These are phyloP conservation scores for Pholiota molesta DNA, from an alignment of 768 basidiomycete genomes.

Conservation along the genomic window DNA sequence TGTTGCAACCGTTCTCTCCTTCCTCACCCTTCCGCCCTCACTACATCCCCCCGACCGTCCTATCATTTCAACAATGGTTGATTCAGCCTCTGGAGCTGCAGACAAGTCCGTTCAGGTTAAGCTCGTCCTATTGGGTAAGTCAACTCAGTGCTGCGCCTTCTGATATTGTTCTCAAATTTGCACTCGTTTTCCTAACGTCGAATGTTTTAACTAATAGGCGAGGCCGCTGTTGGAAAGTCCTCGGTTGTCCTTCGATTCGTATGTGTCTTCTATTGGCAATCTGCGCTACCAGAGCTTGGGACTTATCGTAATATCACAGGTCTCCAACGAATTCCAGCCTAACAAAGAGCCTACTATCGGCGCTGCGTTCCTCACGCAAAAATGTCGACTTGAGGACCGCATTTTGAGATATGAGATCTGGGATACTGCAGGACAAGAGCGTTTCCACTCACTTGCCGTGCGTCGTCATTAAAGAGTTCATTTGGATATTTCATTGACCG, in stretches of 20 bases:
- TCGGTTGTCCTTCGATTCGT: conserved; percentile 98
- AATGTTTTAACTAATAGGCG: conserved; percentile 55
- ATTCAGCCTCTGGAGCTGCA: conserved; percentile 69
- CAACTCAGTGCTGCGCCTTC: not conserved
- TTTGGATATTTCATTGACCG: conserved; percentile 16
- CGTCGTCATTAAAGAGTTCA: conserved; percentile 31
- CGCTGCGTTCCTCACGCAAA: conserved; percentile 94
- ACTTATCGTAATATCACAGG: conserved; percentile 45
- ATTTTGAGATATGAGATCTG: conserved; percentile 95
- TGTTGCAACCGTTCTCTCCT: conserved; percentile 6
- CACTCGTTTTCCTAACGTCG: conserved; percentile 17
- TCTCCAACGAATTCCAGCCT: conserved; percentile 96
- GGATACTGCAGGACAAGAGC: conserved; percentile 95
- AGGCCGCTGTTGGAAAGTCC: conserved; percentile 98
- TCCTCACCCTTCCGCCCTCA: conserved; percentile 3
- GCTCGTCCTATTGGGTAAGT: conserved; percentile 87
- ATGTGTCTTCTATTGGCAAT: conserved; percentile 29
- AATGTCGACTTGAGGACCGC: conserved; percentile 93
- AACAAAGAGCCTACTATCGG: conserved; percentile 99
- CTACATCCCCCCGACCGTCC: not conserved
- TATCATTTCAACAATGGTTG: conserved; percentile 55
- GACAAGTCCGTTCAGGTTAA: conserved; percentile 98
- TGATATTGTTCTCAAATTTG: conserved; percentile 2
- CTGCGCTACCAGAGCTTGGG: not conserved
- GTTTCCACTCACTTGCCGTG: conserved; percentile 96